These are phyloP conservation scores for Pythium rhizo-oryzae DNA, from an alignment of 352 stramenopile species.

Conservation along the genomic window DNA sequence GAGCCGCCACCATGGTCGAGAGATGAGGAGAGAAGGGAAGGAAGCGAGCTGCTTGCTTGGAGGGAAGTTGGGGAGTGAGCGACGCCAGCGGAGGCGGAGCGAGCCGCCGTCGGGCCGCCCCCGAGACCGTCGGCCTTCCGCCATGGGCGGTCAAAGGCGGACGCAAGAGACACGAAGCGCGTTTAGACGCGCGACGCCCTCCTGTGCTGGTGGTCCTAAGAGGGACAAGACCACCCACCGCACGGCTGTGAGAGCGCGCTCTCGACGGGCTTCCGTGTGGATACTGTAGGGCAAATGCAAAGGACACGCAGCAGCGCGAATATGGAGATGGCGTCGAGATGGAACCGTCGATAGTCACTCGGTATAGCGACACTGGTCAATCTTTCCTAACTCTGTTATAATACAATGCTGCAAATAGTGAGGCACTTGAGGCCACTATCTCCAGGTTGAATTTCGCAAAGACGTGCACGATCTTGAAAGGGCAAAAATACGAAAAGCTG, in stretches of 20 bases:
- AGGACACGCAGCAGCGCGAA: conserved; percentile 5
- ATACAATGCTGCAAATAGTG: too few relatives aligned
- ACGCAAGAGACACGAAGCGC: conserved; percentile 28
- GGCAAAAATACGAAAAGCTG: conserved; percentile 18
- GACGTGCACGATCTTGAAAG: conserved; percentile 30
- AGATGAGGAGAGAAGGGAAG: neutral
- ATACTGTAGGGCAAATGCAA: neutral
- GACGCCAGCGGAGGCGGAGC: neutral
- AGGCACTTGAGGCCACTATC: too few relatives aligned
- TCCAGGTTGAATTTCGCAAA: conserved; percentile 27
- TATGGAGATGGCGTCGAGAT: conserved; percentile 4
- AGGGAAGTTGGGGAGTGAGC: conserved; percentile 27
- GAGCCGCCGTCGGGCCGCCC: neutral
- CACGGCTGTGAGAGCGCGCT: neutral
- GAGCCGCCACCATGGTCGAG: conserved; percentile 28
- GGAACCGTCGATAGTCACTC: conserved; percentile 5
- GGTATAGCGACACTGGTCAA: conserved; percentile 15
- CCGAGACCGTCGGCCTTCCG: neutral
- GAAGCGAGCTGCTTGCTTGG: conserved; percentile 16
- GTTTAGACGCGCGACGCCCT: conserved; percentile 20
- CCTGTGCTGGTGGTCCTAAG: neutral
- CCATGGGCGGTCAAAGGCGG: neutral
- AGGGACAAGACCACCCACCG: neutral
- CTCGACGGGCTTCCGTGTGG: neutral
- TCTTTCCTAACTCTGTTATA: too few relatives aligned